Evolutionary conservation across 1,284 basidiomycete species (phyloP), one percentile per base, ranked within the genome.

Genomic region (Cutaneotrichosporon daszewskae): DNA sequence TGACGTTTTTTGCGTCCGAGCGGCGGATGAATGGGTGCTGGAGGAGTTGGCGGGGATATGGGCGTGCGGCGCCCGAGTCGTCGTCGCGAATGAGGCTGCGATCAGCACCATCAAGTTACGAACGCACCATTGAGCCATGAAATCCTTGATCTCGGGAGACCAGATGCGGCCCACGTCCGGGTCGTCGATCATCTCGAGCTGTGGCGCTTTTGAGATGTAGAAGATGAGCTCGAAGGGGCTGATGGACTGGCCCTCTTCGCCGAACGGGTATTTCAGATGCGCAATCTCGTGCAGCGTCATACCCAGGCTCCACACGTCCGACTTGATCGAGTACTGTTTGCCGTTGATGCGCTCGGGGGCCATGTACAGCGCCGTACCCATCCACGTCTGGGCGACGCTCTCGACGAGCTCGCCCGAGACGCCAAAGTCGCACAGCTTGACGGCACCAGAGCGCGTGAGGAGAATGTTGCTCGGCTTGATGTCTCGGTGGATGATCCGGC

Each of bases 401-500:
- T 87, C 82, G 56, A 96, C 81, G 34, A 98, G 78, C 72, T 95
- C 89, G 20, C 94, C 94, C 16, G 90, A 94, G 8, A 98, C 94
- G 27, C 94, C 94, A 67, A 98, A 96, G 72, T 98, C 94, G 68
- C 82, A 85, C 9, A 98, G 76, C 72, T 94, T 96, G 65, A 97
- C 84, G 33, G 88, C 74, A 19, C 94, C 94, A 55, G 85, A 77
- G 27, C 79, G 76, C 2, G 91, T 88, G 35, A 98, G 76, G 36
- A 97, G 79, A 51, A 97, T 84, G 70, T 97, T 97, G 22, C 89
- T 89, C 10, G 94, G 94, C 65, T 97, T 98, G 75, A 98, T 96
- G 69, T 97, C 92, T 48, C 95, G 79, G 69, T 99, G 95, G 55
- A 98, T 95, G 44, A 92, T 94, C 67, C 82, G 84, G 66, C 82